Conservation (phyloP, 2,329 filamentous ascomycete genomes). For the Monilinia fructigena region DNA sequence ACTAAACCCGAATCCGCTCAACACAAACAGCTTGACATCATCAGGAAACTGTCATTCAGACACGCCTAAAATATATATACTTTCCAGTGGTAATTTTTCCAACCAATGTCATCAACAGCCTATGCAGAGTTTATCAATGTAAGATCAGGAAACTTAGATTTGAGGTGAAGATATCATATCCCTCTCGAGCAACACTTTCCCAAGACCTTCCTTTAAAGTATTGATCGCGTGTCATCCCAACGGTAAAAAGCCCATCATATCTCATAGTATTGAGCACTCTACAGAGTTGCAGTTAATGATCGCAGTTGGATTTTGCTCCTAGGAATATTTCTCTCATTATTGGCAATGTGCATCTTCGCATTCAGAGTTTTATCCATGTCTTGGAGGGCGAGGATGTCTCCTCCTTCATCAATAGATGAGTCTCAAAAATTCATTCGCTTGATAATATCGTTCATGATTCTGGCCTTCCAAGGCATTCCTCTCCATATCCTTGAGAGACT, state of each 20-base stretch:
- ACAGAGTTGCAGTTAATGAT: neutral
- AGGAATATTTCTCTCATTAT: constrained; percentile 51
- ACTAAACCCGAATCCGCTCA: constrained; percentile 58
- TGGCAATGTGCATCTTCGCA: constrained; percentile 68
- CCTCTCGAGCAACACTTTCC: neutral
- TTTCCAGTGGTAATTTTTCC: constrained; percentile 55
- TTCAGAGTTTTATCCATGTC: constrained; percentile 60
- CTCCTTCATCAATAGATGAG: constrained; percentile 24
- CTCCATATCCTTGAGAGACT: constrained; percentile 23
- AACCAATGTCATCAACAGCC: constrained; percentile 54
- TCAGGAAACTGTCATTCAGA: neutral
- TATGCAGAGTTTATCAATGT: constrained; percentile 27
- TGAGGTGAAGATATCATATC: neutral
- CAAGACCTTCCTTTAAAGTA: neutral
- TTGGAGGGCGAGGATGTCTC: constrained; percentile 56
- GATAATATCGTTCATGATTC: constrained; percentile 19
- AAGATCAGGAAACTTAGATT: neutral
- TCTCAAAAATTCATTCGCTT: no score
- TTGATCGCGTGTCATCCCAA: neutral
- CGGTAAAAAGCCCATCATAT: neutral
- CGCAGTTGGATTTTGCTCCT: constrained; percentile 8
- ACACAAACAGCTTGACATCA: constrained; percentile 47
- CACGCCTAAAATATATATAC: neutral
- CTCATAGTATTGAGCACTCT: constrained; percentile 10
- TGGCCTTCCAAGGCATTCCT: constrained; percentile 22